Evolutionary conservation across 2,329 filamentous ascomycete genomes (phyloP).

Genomic region (Cryphonectria nitschkei): DNA sequence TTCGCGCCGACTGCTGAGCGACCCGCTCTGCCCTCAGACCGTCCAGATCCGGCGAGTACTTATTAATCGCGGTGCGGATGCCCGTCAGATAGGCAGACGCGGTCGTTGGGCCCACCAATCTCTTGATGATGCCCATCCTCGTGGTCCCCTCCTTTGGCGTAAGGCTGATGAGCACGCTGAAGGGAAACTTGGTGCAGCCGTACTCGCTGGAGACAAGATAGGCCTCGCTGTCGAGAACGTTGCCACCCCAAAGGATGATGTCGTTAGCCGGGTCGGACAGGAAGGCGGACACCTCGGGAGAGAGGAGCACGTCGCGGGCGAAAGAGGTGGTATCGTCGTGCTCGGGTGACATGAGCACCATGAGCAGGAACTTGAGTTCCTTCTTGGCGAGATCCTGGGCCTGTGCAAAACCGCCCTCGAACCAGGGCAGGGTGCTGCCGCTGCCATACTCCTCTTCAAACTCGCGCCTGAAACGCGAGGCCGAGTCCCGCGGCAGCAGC

Average conservation of each 20-base stretch:
- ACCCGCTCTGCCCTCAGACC: slow-evolving; percentile 74
- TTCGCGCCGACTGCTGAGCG: slow-evolving; percentile 81
- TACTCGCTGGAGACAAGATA: slow-evolving; percentile 91
- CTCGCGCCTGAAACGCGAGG: slow-evolving; percentile 84
- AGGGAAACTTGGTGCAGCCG: slow-evolving; percentile 90
- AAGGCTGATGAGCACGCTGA: slow-evolving; percentile 82
- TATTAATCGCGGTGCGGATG: slow-evolving; percentile 71
- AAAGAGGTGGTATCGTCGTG: slow-evolving; percentile 90
- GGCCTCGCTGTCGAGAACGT: slow-evolving; percentile 88
- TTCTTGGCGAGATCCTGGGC: slow-evolving; percentile 88
- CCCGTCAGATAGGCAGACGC: slow-evolving; percentile 75
- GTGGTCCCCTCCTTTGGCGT: slow-evolving; percentile 83
- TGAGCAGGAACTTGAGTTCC: slow-evolving; percentile 88
- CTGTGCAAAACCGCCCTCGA: slow-evolving; percentile 88
- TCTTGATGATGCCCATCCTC: slow-evolving; percentile 87
- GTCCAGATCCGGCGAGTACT: slow-evolving; percentile 76
- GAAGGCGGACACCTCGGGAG: slow-evolving; percentile 73
- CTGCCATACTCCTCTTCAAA: slow-evolving; percentile 91
- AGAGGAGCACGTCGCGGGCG: slow-evolving; percentile 79
- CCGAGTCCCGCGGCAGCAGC: slow-evolving; percentile 83
- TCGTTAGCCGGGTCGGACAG: slow-evolving; percentile 76
- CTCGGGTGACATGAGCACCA: slow-evolving; percentile 86
- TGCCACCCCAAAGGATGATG: slow-evolving; percentile 89
- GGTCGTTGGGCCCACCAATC: slow-evolving; percentile 73
- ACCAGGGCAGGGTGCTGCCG: slow-evolving; percentile 70